phyloP scores from a whole-genome alignment of 192 early-diverging fungal species.

The Mortierella alpina region DNA sequence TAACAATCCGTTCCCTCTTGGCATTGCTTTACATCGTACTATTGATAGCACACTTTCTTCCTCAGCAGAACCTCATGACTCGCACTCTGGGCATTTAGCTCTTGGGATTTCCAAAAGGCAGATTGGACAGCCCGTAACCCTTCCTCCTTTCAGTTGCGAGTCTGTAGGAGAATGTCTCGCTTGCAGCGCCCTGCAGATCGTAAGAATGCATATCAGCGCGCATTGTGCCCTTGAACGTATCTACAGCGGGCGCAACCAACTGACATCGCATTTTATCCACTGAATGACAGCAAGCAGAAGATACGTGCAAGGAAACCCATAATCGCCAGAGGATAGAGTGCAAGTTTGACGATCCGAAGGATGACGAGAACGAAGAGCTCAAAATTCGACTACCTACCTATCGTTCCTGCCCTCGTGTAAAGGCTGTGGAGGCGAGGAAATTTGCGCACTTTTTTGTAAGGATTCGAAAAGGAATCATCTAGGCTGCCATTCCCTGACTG shows the following conservation, averaged over 20 bases:
- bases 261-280: background rate
- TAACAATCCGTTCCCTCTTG: background rate
- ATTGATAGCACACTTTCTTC: background rate
- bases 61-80: too few species aligned
- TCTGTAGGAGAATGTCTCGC: slow-evolving; percentile 31
- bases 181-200: slow-evolving; percentile 32
- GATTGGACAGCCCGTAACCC: background rate
- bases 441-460: slow-evolving; percentile 48
- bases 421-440: slow-evolving; percentile 38
- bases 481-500: background rate
- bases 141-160: slow-evolving; percentile 24
- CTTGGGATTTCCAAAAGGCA: slow-evolving; percentile 12
- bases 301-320: slow-evolving; percentile 34
- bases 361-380: slow-evolving; percentile 51
- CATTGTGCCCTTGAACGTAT: too few species aligned
- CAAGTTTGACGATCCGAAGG: slow-evolving; percentile 45
- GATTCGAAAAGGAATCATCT: background rate
- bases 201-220: slow-evolving; percentile 11
- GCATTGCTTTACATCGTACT: background rate
- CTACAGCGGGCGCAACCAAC: too few species aligned
- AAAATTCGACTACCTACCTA: slow-evolving; percentile 33
- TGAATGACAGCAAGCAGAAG: slow-evolving; percentile 28
- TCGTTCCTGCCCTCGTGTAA: slow-evolving; percentile 36
- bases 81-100: background rate
- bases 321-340: slow-evolving; percentile 43